Percentiles rank a stretch among this genome's conserved stretches.
Conservation (phyloP, 2,329 filamentous ascomycete genomes). For the Neoascochyta sp. region DNA sequence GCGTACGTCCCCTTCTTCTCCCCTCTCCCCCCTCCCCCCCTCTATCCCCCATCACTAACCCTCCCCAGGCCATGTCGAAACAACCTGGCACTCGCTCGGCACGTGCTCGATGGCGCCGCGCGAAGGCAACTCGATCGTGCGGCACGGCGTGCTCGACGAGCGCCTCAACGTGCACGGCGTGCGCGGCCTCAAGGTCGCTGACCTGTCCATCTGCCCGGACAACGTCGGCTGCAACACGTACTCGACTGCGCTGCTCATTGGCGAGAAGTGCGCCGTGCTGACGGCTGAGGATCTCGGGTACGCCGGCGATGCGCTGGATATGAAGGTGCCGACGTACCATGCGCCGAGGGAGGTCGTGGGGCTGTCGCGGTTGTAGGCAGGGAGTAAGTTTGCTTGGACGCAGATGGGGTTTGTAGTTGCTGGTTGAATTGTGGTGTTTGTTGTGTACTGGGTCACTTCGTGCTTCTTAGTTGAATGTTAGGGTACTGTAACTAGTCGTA, state of each 20-base stretch:
- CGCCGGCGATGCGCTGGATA: slow-evolving; percentile 67
- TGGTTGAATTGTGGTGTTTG: too few species aligned
- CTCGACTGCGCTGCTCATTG: slow-evolving; percentile 68
- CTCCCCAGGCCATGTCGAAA: slow-evolving; percentile 59
- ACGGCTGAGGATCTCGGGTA: slow-evolving; percentile 72
- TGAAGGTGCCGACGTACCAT: slow-evolving; percentile 61
- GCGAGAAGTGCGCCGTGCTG: slow-evolving; percentile 69
- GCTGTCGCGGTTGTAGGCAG: slow-evolving; percentile 40
- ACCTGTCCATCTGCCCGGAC: slow-evolving; percentile 72
- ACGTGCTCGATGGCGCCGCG: slow-evolving; percentile 75
- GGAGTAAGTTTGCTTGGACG: too few species aligned
- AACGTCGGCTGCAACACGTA: slow-evolving; percentile 64
- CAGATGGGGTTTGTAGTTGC: too few species aligned
- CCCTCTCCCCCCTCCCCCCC: background rate
- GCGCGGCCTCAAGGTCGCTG: slow-evolving; percentile 72
- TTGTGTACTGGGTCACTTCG: too few species aligned
- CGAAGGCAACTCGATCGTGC: slow-evolving; percentile 75
- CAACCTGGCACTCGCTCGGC: slow-evolving; percentile 65
- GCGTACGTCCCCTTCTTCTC: slow-evolving; percentile 20
- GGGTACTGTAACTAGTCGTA: too few species aligned
- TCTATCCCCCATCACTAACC: slow-evolving; percentile 3
- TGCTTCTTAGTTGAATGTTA: too few species aligned
- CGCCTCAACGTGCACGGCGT: slow-evolving; percentile 75
- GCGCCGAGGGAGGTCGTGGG: slow-evolving; percentile 45
- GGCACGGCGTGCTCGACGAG: slow-evolving; percentile 74